Conservation (phyloP, 1,139 yeast species). For the Pichia sp. region DNA sequence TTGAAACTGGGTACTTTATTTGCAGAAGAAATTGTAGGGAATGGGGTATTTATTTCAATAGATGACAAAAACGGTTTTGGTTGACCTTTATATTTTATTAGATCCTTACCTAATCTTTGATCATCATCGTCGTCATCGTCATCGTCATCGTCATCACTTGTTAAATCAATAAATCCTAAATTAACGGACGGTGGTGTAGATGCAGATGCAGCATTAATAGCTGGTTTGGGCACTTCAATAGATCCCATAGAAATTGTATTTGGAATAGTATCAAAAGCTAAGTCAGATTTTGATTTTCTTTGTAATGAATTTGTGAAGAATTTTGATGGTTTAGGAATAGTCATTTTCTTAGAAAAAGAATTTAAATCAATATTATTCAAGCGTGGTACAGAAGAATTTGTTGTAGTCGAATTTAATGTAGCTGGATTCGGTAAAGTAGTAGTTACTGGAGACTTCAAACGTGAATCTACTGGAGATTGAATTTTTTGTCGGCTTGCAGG, state of each 20-base stretch:
- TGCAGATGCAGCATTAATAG: neutral
- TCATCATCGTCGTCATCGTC: neutral
- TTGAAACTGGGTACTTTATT: neutral
- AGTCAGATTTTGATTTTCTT: neutral
- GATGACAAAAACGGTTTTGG: no score
- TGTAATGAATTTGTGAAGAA: neutral
- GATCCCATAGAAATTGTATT: constrained; percentile 2
- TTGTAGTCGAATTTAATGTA: neutral
- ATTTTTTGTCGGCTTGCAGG: neutral
- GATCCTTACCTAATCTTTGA: no score
- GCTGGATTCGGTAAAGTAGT: neutral
- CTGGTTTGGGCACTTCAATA: neutral
- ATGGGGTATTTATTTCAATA: no score
- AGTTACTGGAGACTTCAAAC: neutral
- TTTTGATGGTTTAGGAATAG: neutral
- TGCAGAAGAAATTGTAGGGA: no score
- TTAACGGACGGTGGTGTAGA: neutral
- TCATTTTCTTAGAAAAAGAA: neutral
- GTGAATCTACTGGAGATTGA: neutral
- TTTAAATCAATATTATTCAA: neutral
- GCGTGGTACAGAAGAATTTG: neutral
- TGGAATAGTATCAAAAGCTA: neutral
- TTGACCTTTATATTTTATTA: no score
- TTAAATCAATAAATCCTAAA: constrained; percentile 11
- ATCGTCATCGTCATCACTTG: constrained; percentile 11